Evolutionary conservation across 2,329 filamentous ascomycete species (phyloP).

Genomic region (Byssoonygena ceratinophila): DNA sequence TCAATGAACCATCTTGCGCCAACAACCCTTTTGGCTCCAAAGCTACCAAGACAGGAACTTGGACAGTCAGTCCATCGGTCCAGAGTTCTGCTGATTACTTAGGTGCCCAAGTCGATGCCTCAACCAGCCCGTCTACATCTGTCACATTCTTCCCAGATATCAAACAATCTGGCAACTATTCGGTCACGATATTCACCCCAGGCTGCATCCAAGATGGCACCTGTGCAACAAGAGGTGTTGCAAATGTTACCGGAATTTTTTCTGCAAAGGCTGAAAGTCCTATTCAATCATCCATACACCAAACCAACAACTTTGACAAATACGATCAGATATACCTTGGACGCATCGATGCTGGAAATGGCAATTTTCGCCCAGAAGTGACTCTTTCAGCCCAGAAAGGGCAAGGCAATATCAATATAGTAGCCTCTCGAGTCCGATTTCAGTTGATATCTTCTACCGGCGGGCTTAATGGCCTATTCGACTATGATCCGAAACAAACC

Average conservation of each 20-base stretch:
- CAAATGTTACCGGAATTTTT: slow-evolving; percentile 69
- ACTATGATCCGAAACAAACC: slow-evolving; percentile 61
- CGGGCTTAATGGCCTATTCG: slow-evolving; percentile 79
- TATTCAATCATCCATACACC: slow-evolving; percentile 57
- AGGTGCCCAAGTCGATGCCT: slow-evolving; percentile 53
- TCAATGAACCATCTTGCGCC: slow-evolving; percentile 79
- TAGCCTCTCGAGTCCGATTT: slow-evolving; percentile 83
- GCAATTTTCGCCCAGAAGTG: slow-evolving; percentile 66
- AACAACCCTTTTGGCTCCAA: slow-evolving; percentile 53
- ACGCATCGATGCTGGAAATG: slow-evolving; percentile 63
- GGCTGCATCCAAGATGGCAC: slow-evolving; percentile 73
- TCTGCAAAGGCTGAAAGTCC: slow-evolving; percentile 40
- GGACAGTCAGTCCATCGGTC: slow-evolving; percentile 57
- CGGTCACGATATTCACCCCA: slow-evolving; percentile 81
- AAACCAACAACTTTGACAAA: slow-evolving; percentile 94
- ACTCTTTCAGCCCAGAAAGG: slow-evolving; percentile 60
- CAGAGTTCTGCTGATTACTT: slow-evolving; percentile 64
- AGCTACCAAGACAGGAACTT: slow-evolving; percentile 61
- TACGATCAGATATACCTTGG: slow-evolving; percentile 88
- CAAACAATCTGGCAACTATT: slow-evolving; percentile 80
- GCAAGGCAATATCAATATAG: slow-evolving; percentile 57
- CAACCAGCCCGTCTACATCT: slow-evolving; percentile 48
- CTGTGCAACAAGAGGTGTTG: slow-evolving; percentile 64
- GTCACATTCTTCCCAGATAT: slow-evolving; percentile 78
- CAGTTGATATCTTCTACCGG: slow-evolving; percentile 52